Percentiles rank a stretch among this genome's conserved stretches.
Evolutionary conservation across 805 yeast genomes (phyloP).

Genomic region (Nakazawaea ernobii): DNA sequence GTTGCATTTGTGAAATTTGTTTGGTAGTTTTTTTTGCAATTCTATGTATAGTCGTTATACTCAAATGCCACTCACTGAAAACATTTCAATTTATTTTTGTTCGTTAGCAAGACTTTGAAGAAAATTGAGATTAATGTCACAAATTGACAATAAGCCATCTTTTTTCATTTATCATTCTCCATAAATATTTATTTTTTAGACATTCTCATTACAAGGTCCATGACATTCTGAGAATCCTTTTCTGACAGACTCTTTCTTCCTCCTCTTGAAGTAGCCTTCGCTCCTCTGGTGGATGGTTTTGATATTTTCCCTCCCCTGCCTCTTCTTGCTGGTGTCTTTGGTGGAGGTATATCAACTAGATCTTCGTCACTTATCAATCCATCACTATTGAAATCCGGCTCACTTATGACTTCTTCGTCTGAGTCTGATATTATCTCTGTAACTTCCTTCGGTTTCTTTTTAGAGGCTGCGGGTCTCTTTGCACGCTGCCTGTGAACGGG

Average conservation of each 20-base stretch:
- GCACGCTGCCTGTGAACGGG: too few species aligned
- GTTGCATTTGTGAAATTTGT: too few species aligned
- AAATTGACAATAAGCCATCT: too few species aligned
- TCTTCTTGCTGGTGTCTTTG: neutral
- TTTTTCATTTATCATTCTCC: too few species aligned
- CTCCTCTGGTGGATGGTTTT: neutral
- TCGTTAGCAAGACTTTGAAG: too few species aligned
- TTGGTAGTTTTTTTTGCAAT: too few species aligned
- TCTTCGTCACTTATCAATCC: conserved; percentile 10
- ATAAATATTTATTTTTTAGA: conserved; percentile 1
- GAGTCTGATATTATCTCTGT: neutral
- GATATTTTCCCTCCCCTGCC: neutral
- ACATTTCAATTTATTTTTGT: neutral
- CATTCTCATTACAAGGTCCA: conserved; percentile 4
- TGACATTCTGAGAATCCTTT: conserved; percentile 1
- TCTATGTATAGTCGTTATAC: too few species aligned
- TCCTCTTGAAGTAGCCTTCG: neutral
- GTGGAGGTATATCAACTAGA: conserved; percentile 8
- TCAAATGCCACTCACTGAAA: too few species aligned
- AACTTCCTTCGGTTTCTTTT: neutral
- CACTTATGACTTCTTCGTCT: neutral
- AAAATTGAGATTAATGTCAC: too few species aligned
- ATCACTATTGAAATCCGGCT: neutral
- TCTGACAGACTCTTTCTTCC: neutral
- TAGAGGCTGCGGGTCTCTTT: neutral